Base-by-base conservation (phyloP, 2,329 filamentous ascomycete genomes). In the Paraphoma chrysanthemicola region DNA sequence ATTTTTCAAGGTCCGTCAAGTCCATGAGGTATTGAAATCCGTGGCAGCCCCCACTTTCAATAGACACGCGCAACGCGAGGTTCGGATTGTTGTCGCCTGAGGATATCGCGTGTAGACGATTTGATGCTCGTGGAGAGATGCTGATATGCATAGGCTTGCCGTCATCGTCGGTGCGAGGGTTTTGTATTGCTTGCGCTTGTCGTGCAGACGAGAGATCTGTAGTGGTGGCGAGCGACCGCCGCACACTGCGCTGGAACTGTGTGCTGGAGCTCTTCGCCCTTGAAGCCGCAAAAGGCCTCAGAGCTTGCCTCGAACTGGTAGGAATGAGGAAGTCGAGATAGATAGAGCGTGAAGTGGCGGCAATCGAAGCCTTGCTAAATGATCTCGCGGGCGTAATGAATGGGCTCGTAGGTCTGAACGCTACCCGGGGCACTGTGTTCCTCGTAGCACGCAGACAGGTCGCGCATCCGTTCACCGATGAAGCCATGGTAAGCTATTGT, bases 1-100 rank as follows among this genome's bases (percentile, higher is more conserved):
- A 59, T 28, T 85, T 73, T 48, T 86, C 82, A 14, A 90, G 78
- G 51, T 86, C 83, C 2, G 92, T 89, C 4, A 98, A 84, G 14
- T 89, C 91, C 91, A 99, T 97, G 45, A 96, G 81, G 74, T 99
- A 99, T 76, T 99, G 95, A 77, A 99, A 99, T 48, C 95, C 95
- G 78, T 99, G 95, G 77, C 95, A 99, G 53, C 95, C 95, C 62
- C 95, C 95, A 54, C 90, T 92, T 72, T 96, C 93, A 56, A 99
- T 93, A 59, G 91, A 89, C 64, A 99, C 91, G 50, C 94, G 91
- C n/a, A 99, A 85, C 23, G 93, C 91, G 31, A 96, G 86, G 69
- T 90, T 83, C 2, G 92, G 91, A 74, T 96, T 96, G 59, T 67
- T 57, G 64, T 77, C 83, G 56, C 58, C 81, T 57, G 65, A 76